Conservation (phyloP, 495 filamentous ascomycete species). For the Neurospora sp. region DNA sequence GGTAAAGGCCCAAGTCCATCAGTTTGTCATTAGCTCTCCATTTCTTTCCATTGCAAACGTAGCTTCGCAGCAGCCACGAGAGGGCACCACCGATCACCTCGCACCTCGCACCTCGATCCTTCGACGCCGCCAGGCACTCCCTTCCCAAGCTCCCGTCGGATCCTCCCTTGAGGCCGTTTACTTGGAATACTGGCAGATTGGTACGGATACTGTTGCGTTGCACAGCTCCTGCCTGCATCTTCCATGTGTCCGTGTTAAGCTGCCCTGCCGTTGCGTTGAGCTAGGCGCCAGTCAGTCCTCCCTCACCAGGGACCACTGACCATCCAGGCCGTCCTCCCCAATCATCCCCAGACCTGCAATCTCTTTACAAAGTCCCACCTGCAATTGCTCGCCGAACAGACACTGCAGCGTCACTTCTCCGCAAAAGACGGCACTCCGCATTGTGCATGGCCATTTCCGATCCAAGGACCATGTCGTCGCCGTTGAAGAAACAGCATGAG, state of each 20-base stretch:
- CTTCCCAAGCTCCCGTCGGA: not conserved
- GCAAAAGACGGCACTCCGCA: conserved; percentile 9
- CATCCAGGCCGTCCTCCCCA: conserved; percentile 9
- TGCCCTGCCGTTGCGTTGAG: not conserved
- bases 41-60: not conserved
- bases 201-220: not conserved
- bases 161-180: not conserved
- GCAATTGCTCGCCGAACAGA: conserved; percentile 9
- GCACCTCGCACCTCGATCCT: not conserved
- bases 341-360: conserved; percentile 18
- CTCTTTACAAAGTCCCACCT: conserved; percentile 13
- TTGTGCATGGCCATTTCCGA: conserved; percentile 12
- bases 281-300: not conserved
- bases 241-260: not conserved
- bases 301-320: not conserved
- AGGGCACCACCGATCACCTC: not conserved
- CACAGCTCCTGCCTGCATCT: not conserved
- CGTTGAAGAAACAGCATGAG: conserved; percentile 47
- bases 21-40: not conserved
- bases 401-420: conserved; percentile 14
- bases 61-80: not conserved
- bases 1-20: not conserved
- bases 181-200: not conserved
- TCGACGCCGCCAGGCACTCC: not conserved
- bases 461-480: conserved; percentile 42